Base-by-base conservation (phyloP, 768 basidiomycete species). In the Lentinula lateritia region DNA sequence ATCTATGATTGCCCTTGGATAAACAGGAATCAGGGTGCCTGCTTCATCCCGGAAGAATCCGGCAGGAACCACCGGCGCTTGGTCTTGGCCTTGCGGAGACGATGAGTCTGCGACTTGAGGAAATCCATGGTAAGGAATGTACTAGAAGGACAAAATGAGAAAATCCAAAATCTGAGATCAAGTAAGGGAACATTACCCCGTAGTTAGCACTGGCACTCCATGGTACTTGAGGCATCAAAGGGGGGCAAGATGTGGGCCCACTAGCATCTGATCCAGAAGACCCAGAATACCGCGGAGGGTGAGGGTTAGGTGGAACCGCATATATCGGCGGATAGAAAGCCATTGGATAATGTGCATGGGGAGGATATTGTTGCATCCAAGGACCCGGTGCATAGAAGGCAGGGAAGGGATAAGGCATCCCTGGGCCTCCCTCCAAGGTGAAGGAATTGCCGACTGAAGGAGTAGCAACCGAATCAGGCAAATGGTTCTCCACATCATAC, bases 11-110 rank as follows among this genome's bases (percentile, higher is more conserved):
- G 90, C 89, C 3, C 84, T 84, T 28, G 81, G 82, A 68, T 91
- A 90, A 36, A 89, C 80, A 23, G 89, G 81, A 45, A 89, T 82
- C 34, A 90, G 76, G n/a, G 83, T 83, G 5, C 89, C 88, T 55
- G 87, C 85, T 60, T 89, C 86, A 59, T 85, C 84, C 63, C 89
- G 87, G 58, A 88, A 82, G 67, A 90, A 91, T 1, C 87, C 86
- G 0, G 84, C 82, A 1, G 88, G 84, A 48, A 80, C 74, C 10
- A 89, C 73, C 16, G 89, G 87, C 4, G 87, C 79, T 66, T 85
- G 83, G 4, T 50, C 42, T 45, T 57, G 55, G 36, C 65, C 62
- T 56, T 69, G 67, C 23, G 71, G 52, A 58, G 69, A 67, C 20
- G 71, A 59, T 52, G 71, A 71, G 41, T 76, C 76, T 10, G 69